A percentile compares a stretch with the other conserved stretches of the same genome.
Evolutionary conservation across 1,139 yeast species (phyloP).

Genomic region (Pichia cactophila): DNA sequence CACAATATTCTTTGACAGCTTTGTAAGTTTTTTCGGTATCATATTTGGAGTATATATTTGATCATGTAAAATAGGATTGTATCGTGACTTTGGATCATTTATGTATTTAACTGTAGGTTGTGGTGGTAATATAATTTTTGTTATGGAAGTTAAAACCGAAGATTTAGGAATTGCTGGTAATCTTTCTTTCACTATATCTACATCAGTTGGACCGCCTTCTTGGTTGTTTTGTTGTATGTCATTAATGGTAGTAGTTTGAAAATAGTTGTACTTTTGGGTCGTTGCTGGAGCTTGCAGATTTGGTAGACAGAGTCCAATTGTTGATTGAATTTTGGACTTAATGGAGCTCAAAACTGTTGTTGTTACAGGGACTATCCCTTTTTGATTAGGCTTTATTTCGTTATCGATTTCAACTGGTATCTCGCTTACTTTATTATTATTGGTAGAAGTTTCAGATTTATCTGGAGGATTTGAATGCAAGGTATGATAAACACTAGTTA

Average conservation of each 20-base stretch:
- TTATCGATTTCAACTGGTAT: constrained; percentile 21
- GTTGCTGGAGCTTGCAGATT: constrained; percentile 16
- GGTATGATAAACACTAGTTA: constrained; percentile 37
- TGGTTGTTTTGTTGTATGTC: constrained; percentile 8
- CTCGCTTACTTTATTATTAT: constrained; percentile 16
- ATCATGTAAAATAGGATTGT: constrained; percentile 63
- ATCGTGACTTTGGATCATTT: constrained; percentile 50
- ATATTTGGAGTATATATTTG: constrained; percentile 61
- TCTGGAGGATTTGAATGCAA: constrained; percentile 27
- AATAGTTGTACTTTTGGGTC: constrained; percentile 28
- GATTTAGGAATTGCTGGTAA: constrained; percentile 45
- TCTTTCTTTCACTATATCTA: constrained; percentile 1
- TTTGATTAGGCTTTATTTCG: background rate
- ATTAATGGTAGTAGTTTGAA: constrained; percentile 26
- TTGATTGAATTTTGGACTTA: constrained; percentile 10
- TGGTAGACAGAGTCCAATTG: constrained; percentile 15
- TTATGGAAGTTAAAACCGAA: constrained; percentile 76
- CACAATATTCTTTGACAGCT: constrained; percentile 12
- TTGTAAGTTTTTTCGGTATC: constrained; percentile 22
- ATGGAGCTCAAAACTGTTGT: constrained; percentile 5
- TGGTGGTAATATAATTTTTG: constrained; percentile 78
- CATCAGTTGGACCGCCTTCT: background rate
- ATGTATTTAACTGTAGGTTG: constrained; percentile 67
- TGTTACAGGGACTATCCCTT: background rate
- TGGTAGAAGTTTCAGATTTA: constrained; percentile 16